phyloP scores from a whole-genome alignment of 805 yeast species.

The Teunomyces lycoperdinae region DNA sequence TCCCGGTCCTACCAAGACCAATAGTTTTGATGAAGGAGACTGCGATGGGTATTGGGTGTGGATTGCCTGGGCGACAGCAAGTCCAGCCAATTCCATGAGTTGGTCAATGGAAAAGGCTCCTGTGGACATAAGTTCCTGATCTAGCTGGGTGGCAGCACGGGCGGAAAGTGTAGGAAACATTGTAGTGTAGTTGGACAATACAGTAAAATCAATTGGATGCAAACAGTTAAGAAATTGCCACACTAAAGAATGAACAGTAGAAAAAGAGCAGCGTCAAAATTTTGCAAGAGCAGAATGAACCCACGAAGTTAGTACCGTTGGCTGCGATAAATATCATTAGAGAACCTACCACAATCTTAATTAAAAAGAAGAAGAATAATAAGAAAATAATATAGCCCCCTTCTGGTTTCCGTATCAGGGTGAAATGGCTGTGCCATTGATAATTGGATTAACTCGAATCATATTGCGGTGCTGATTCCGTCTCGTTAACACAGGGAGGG shows the following conservation, averaged over 20 bases:
- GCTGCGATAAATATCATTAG: background rate
- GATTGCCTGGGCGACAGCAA: conserved; percentile 88
- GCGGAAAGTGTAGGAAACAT: conserved; percentile 29
- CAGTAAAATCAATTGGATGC: background rate
- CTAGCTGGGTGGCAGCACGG: conserved; percentile 70
- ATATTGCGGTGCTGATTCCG: no score
- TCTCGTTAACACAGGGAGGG: no score
- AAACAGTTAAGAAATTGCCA: background rate
- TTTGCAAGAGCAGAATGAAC: background rate
- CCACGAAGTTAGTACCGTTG: background rate
- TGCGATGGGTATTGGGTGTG: conserved; percentile 62
- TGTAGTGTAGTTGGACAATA: conserved; percentile 8
- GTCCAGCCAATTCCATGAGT: conserved; percentile 94
- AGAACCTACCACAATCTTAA: background rate
- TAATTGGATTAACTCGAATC: no score
- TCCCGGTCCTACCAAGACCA: conserved; percentile 90
- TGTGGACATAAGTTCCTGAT: conserved; percentile 81
- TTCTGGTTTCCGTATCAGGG: no score
- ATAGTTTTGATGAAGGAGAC: conserved; percentile 32
- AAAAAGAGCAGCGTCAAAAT: background rate
- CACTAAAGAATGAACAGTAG: background rate
- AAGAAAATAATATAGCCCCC: no score
- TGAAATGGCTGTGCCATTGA: no score
- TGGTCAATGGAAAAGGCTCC: conserved; percentile 83
- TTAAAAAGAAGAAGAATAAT: no score